Evolutionary conservation across 805 yeast genomes (phyloP), one percentile per base, ranked within the genome.

Genomic region (Nematodospora valgi): DNA sequence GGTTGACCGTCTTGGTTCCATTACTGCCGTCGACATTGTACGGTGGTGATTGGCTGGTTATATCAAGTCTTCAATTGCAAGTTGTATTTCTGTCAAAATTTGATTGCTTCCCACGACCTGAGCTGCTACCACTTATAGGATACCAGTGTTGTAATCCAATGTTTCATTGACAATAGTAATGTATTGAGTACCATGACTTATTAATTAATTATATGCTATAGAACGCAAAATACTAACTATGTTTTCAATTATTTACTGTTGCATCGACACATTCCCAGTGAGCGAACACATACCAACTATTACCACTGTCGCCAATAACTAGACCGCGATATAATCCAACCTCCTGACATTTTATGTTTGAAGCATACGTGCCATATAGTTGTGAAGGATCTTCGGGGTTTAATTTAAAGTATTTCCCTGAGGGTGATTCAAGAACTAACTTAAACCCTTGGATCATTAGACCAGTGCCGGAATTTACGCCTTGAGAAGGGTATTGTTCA

Each of bases 281-380:
- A 10, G 95, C 88, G 60, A 86, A 87, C 3, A 85, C 86, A 49
- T 87, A 82, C 86, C 95, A 86, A 35, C 87, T 80, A 36, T 72
- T 71, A 4, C 85, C 86, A 26, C 80, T 75, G 43, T 86, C 91
- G 7, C 86, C 82, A 25, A 83, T 75, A 0, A 86, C 86, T 30
- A 89, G 71, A 2, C 87, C 91, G 38, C 89, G 72, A 86, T 96
- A 93, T 12, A 72, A 55, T 2, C 98, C 98, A 1, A 62, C 55
- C 52, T 89, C 96, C 41, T 71, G 73, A 38, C 86, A 68, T 39
- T 74, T 73, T 16, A 83, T 62, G 27, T 71, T 65, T n/a, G 74
- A 54, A 40, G 74, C 81, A 78, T 82, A 86, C 0, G 70, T 54
- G 1, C 83, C 82, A 42, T 53, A 68, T 4, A 75, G 70, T 14